phyloP scores from a whole-genome alignment of 495 filamentous ascomycete genomes.

The Clavariopsis aquatica region DNA sequence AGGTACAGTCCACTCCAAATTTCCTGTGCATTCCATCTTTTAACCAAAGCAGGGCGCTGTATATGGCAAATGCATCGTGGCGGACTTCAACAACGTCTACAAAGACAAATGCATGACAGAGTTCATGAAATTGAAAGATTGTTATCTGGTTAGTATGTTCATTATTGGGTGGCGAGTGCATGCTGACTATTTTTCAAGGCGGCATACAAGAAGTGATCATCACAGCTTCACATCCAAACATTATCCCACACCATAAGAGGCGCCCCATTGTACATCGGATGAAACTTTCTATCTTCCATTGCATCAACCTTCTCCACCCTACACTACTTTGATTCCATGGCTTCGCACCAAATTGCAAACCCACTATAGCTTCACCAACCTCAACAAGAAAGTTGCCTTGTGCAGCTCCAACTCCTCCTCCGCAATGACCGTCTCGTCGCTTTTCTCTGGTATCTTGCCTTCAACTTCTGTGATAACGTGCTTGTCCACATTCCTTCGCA shows the following conservation, averaged over 20 bases:
- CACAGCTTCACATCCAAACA: not conserved
- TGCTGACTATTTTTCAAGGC: constrained; percentile 37
- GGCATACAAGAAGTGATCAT: constrained; percentile 51
- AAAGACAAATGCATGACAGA: constrained; percentile 89
- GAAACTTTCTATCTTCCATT: constrained; percentile 2
- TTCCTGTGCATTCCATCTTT: not conserved
- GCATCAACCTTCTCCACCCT: constrained; percentile 7
- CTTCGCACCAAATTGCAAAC: not conserved
- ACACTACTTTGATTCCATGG: constrained; percentile 1
- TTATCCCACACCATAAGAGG: constrained; percentile 11
- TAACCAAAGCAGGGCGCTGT: constrained; percentile 61
- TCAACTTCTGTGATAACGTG: constrained; percentile 64
- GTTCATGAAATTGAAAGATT: constrained; percentile 85
- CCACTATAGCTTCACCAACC: constrained; percentile 72
- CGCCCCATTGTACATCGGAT: constrained; percentile 16
- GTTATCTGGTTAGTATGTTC: constrained; percentile 68
- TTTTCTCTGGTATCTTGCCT: constrained; percentile 59
- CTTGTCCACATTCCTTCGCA: constrained; percentile 78
- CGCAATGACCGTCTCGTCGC: constrained; percentile 65
- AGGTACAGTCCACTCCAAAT: constrained; percentile 56
- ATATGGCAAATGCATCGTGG: constrained; percentile 90
- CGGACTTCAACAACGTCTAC: constrained; percentile 85
- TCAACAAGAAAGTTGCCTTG: constrained; percentile 80
- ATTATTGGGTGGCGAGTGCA: not conserved
- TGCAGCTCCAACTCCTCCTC: constrained; percentile 90